Base-by-base conservation (phyloP, 495 filamentous ascomycete species). In the Xylaria castorea region DNA sequence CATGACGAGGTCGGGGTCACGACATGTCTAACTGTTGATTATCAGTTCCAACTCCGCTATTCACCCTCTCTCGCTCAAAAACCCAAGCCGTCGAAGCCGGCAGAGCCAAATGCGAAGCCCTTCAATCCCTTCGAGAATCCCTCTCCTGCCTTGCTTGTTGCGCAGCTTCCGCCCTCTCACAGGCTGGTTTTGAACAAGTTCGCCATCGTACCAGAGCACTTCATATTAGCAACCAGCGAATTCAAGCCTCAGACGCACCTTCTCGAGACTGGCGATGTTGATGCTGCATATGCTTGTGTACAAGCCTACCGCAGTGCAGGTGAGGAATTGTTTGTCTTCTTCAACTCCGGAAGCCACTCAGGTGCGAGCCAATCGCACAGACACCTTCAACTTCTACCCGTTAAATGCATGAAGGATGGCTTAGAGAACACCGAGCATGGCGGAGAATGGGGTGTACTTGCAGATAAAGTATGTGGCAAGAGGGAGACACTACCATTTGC, bases 361-460 rank as follows among this genome's bases (percentile, higher is more conserved):
- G 93, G 93, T 0, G 92, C 93, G 6, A 92, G 89, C 66, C 93
- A 97, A 80, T 88, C 92, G 1, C 93, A 95, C 80, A 82, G 93
- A 22, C 93, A 97, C 75, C 71, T 97, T 3, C 93, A 97, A 78
- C 89, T 97, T 42, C 81, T 95, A 3, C 92, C 92, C 0, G 86
- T 94, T 0, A 87, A 89, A 60, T 80, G 85, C 6, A 95, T 95
- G 92, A 82, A 80, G 36, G 85, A 84, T 30, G 88, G 84, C 1
- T 75, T 87, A 48, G 78, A 75, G 68, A 42, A 68, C 5, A 58
- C 68, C 0, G 77, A 71, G 73, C n/a, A 71, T 38, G 69, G 78
- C 9, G 22, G 55, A 25, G 60, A 71, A 20, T 89, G 87, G 87
- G 75, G 72, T 25, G 79, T 92, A 1, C 77, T 94, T 30, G 89